phyloP scores from a whole-genome alignment of 768 basidiomycete genomes.

The Cantharellus anzutake region DNA sequence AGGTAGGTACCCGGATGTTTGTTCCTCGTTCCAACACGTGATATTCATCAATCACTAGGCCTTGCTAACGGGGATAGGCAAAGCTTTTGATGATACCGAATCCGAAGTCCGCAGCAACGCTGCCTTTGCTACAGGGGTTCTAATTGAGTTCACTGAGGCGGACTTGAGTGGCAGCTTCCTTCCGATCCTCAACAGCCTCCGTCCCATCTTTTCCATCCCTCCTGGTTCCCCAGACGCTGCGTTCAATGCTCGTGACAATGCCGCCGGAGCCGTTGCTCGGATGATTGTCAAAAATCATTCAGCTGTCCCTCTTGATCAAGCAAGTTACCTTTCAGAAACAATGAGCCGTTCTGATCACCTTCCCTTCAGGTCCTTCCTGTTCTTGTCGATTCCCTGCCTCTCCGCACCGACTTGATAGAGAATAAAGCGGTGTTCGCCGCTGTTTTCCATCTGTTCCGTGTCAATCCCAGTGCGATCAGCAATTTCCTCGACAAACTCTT shows the following conservation, averaged over 20 bases:
- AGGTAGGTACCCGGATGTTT: slow-evolving; percentile 13
- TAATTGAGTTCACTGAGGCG: slow-evolving; percentile 67
- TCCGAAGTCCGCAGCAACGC: slow-evolving; percentile 94
- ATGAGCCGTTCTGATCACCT: background rate
- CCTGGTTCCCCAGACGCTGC: slow-evolving; percentile 41
- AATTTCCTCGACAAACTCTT: slow-evolving; percentile 67
- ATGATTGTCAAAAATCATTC: slow-evolving; percentile 61
- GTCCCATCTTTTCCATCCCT: slow-evolving; percentile 55
- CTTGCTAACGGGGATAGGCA: slow-evolving; percentile 68
- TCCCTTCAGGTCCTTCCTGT: slow-evolving; percentile 57
- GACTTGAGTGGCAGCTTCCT: slow-evolving; percentile 73
- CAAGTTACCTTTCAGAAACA: background rate
- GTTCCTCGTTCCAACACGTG: background rate
- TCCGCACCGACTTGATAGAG: slow-evolving; percentile 78
- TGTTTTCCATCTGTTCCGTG: slow-evolving; percentile 72
- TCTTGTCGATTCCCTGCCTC: slow-evolving; percentile 62
- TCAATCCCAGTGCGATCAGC: slow-evolving; percentile 46
- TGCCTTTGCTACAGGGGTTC: slow-evolving; percentile 81
- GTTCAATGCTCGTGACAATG: slow-evolving; percentile 87
- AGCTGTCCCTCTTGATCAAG: slow-evolving; percentile 59
- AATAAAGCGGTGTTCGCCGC: slow-evolving; percentile 79
- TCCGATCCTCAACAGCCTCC: slow-evolving; percentile 56
- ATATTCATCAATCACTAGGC: slow-evolving; percentile 14
- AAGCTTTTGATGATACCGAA: slow-evolving; percentile 64
- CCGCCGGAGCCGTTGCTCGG: slow-evolving; percentile 81